Conservation (phyloP, 345 rosid species). For the Eutrema yunnanense region DNA sequence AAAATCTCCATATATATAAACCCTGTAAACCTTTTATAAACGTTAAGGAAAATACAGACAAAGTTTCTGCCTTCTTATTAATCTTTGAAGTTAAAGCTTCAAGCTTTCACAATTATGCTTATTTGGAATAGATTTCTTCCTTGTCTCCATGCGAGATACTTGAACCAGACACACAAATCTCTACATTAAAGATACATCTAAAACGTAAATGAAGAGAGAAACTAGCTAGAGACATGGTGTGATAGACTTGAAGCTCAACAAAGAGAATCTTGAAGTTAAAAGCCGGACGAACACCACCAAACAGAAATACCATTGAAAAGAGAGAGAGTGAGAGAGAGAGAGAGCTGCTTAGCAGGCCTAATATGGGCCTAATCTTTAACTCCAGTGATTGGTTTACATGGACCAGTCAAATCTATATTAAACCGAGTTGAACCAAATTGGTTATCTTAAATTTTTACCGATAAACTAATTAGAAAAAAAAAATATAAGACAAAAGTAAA, state of each 20-base stretch:
- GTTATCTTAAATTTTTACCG: background rate
- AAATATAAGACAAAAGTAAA: background rate
- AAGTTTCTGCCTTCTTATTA: too few relatives aligned
- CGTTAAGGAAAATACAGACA: too few relatives aligned
- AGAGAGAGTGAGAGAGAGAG: background rate
- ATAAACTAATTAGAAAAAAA: background rate
- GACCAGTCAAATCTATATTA: background rate
- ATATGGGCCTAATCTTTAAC: background rate
- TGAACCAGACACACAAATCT: background rate
- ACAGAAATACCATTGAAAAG: too few relatives aligned
- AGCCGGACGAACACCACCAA: too few relatives aligned
- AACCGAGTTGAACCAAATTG: background rate
- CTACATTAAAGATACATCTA: background rate
- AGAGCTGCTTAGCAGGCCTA: background rate
- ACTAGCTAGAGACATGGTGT: background rate
- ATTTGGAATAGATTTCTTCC: background rate
- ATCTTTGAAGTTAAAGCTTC: too few relatives aligned
- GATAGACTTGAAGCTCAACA: background rate
- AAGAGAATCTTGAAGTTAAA: background rate
- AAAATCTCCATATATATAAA: too few relatives aligned
- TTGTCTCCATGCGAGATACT: background rate
- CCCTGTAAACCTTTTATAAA: too few relatives aligned
- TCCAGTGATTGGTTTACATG: background rate
- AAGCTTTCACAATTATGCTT: background rate
- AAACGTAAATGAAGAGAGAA: background rate